Conservation (phyloP, 768 basidiomycete genomes). For the Trametes maxima region DNA sequence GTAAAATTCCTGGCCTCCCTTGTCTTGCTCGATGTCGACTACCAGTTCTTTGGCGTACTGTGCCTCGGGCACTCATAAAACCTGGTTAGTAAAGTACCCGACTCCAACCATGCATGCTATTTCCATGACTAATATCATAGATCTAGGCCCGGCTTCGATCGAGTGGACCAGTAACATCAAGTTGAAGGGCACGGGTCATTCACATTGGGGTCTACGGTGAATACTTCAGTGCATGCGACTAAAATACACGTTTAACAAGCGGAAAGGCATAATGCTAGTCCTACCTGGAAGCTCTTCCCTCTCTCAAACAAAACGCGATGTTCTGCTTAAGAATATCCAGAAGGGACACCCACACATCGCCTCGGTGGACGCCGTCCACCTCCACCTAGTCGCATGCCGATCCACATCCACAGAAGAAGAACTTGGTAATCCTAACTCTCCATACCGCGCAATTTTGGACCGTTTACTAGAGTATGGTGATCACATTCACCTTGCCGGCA, state of each 20-base stretch:
- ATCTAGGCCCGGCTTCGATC: too few relatives aligned
- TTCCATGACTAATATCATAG: not conserved
- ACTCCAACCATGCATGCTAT: too few relatives aligned
- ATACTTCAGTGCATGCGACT: too few relatives aligned
- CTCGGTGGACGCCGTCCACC: slow-evolving; percentile 79
- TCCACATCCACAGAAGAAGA: slow-evolving; percentile 47
- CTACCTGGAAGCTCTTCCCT: slow-evolving; percentile 77
- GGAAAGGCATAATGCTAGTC: slow-evolving; percentile 60
- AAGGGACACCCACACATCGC: slow-evolving; percentile 50
- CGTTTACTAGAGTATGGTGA: slow-evolving; percentile 87
- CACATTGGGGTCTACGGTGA: too few relatives aligned
- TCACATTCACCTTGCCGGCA: slow-evolving; percentile 53
- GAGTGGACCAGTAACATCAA: too few relatives aligned
- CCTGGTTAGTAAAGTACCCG: not conserved
- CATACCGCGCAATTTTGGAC: slow-evolving; percentile 56
- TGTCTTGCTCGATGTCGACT: slow-evolving; percentile 17
- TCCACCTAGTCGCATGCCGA: slow-evolving; percentile 80
- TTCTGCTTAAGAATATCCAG: slow-evolving; percentile 64
- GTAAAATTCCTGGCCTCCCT: slow-evolving; percentile 2
- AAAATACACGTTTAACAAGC: too few relatives aligned
- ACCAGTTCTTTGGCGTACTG: not conserved
- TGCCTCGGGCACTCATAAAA: not conserved
- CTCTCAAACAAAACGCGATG: slow-evolving; percentile 68
- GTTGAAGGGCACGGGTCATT: too few relatives aligned
- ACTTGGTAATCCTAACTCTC: slow-evolving; percentile 47